A percentile compares a stretch with the other conserved stretches of the same genome.
phyloP scores from a whole-genome alignment of 371 early-diverging fungal genomes.

The Zancudomyces culisetae region DNA sequence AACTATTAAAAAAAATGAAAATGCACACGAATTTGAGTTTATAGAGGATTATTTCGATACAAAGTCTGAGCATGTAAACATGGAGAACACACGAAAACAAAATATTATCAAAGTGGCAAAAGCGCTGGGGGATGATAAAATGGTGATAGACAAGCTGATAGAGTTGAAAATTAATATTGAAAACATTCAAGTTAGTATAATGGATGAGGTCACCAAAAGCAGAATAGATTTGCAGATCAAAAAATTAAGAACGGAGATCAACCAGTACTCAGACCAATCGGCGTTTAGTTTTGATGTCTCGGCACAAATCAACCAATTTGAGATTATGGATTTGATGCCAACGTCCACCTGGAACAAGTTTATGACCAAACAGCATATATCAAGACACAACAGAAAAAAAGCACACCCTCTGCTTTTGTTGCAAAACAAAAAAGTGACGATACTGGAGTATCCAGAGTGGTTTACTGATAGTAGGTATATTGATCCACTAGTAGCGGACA shows the following conservation, averaged over 20 bases:
- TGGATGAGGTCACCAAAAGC: too few species aligned
- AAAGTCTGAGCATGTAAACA: too few species aligned
- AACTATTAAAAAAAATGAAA: too few species aligned
- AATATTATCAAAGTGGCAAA: too few species aligned
- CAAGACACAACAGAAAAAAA: not conserved
- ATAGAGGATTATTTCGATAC: too few species aligned
- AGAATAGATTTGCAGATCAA: too few species aligned
- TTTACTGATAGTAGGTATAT: not conserved
- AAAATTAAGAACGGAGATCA: conserved; percentile 16
- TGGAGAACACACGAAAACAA: too few species aligned
- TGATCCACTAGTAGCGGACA: not conserved
- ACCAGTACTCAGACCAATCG: conserved; percentile 13
- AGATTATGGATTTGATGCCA: conserved; percentile 20
- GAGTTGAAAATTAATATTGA: too few species aligned
- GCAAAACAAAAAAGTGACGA: not conserved
- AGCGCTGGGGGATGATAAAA: too few species aligned
- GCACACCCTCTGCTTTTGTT: not conserved
- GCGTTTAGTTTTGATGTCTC: conserved; percentile 13
- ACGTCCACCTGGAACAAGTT: conserved; percentile 24
- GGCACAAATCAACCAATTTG: conserved; percentile 13
- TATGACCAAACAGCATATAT: conserved; percentile 16
- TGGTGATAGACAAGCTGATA: too few species aligned
- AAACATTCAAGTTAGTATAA: too few species aligned
- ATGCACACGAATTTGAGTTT: too few species aligned
- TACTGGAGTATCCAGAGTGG: not conserved